phyloP scores from a whole-genome alignment of 176 grass and related monocot genomes.

The Rhynchospora breviuscula region DNA sequence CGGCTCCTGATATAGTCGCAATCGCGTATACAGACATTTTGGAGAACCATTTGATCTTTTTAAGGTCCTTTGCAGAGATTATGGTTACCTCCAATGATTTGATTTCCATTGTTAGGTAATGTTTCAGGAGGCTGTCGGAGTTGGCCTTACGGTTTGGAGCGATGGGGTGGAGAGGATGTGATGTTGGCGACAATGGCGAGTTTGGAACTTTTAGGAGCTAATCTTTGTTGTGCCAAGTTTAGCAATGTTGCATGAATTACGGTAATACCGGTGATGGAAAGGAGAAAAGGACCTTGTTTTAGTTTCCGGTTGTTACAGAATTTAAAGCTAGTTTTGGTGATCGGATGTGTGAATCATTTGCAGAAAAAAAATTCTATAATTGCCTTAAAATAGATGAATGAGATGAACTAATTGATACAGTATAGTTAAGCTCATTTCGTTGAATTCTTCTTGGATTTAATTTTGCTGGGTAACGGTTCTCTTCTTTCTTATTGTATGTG shows the following conservation, averaged over 20 bases:
- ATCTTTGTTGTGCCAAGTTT: not conserved
- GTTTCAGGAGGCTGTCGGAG: not conserved
- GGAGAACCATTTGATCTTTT: constrained; percentile 55
- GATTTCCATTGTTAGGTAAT: constrained; percentile 24
- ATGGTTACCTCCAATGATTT: constrained; percentile 53
- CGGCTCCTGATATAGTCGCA: constrained; percentile 45
- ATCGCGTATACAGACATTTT: constrained; percentile 59
- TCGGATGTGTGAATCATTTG: not conserved
- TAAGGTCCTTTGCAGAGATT: constrained; percentile 66
- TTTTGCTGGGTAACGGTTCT: no score
- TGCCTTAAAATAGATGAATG: not conserved
- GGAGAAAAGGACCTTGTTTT: not conserved
- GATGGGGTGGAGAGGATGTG: not conserved
- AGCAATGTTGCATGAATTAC: not conserved
- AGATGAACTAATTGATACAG: not conserved
- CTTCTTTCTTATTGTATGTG: no score
- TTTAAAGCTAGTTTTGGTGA: not conserved
- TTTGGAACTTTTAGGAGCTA: not conserved
- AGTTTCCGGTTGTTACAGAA: not conserved
- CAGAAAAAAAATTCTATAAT: not conserved
- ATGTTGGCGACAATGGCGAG: not conserved
- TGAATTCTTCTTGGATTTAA: not conserved
- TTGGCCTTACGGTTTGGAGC: not conserved
- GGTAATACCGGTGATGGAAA: not conserved
- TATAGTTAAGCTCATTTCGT: not conserved